phyloP scores from a whole-genome alignment of 2,329 filamentous ascomycete species.

The Nectriaceae sp. region DNA sequence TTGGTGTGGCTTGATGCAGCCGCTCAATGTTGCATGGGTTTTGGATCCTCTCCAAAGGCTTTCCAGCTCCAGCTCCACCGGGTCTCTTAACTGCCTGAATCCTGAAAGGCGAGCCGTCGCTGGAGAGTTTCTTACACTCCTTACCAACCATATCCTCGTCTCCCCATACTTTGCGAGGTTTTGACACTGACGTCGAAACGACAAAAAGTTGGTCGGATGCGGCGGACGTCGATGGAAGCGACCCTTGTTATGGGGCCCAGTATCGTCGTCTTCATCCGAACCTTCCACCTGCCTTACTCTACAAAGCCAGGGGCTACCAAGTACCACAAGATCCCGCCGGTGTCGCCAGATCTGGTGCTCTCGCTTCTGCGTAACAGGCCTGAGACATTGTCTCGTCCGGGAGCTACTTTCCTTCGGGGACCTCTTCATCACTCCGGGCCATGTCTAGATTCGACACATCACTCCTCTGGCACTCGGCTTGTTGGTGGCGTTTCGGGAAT shows the following conservation, averaged over 20 bases:
- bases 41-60: not conserved
- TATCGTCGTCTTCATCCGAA: no score
- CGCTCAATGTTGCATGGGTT: not conserved
- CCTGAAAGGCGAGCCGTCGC: no score
- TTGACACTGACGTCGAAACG: not conserved
- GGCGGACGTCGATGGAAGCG: no score
- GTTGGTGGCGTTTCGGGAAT: not conserved
- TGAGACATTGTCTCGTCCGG: conserved; percentile 3
- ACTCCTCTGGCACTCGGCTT: not conserved
- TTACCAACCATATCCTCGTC: not conserved
- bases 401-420: not conserved
- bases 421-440: not conserved
- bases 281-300: no score
- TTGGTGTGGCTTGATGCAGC: conserved; percentile 14
- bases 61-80: no score
- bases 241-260: no score
- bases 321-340: conserved; percentile 2
- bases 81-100: no score
- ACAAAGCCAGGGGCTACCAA: not conserved
- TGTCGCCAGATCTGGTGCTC: conserved; percentile 5
- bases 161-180: conserved; percentile 6
- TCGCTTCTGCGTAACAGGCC: conserved; percentile 6
- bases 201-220: not conserved
- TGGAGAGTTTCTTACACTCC: no score
- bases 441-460: not conserved